These are phyloP conservation scores for Lipomyces sp. DNA, from an alignment of 805 yeast species.

Conservation along the genomic window DNA sequence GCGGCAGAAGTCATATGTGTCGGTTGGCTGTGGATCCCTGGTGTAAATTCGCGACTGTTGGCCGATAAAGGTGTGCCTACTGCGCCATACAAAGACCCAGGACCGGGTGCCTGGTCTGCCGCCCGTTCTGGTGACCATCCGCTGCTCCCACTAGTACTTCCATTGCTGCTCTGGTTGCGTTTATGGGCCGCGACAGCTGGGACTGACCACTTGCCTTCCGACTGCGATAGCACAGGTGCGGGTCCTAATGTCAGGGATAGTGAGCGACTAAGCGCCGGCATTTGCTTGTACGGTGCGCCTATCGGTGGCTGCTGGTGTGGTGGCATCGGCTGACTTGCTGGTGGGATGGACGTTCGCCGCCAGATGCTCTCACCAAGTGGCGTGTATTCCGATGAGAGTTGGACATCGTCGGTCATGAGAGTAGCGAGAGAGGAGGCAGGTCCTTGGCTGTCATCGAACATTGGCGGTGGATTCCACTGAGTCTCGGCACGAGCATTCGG, in stretches of 20 bases:
- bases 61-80: slow-evolving; percentile 27
- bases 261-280: slow-evolving; percentile 6
- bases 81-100: not conserved
- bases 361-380: slow-evolving; percentile 31
- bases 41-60: slow-evolving; percentile 32
- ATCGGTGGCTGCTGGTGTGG: slow-evolving; percentile 9
- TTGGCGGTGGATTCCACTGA: slow-evolving; percentile 1
- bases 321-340: slow-evolving; percentile 4
- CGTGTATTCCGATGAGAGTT: slow-evolving; percentile 24
- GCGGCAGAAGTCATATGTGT: not conserved
- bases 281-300: slow-evolving; percentile 4
- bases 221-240: slow-evolving; percentile 3
- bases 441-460: slow-evolving; percentile 12
- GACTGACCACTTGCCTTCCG: not conserved
- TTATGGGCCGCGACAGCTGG: not conserved
- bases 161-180: slow-evolving; percentile 16
- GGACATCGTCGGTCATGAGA: slow-evolving; percentile 1
- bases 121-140: slow-evolving; percentile 21
- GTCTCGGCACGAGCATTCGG: slow-evolving; percentile 4
- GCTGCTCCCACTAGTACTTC: slow-evolving; percentile 9
- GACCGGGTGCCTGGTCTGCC: slow-evolving; percentile 3
- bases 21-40: slow-evolving; percentile 7
- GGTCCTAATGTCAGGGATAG: slow-evolving; percentile 8
- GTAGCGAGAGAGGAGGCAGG: slow-evolving; percentile 1
- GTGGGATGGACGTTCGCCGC: slow-evolving; percentile 17